A percentile compares a stretch with the other conserved stretches of the same genome.
These are phyloP conservation scores for Neurospora cerealis DNA, from an alignment of 495 filamentous ascomycete genomes.

Conservation along the genomic window DNA sequence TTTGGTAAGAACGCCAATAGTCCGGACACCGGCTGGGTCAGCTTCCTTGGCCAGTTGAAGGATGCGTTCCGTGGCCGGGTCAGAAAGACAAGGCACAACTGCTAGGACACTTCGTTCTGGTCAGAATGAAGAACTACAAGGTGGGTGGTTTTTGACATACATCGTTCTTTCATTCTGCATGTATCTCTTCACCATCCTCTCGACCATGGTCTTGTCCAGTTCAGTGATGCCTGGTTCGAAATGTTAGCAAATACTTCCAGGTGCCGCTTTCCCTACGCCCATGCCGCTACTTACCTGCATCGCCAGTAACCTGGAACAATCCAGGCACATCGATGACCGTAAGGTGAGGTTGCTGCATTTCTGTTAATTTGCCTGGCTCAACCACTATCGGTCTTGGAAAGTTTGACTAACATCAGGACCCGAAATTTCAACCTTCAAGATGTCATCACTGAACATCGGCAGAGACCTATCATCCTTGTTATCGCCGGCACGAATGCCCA, in stretches of 20 bases:
- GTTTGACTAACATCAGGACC: slow-evolving; percentile 35
- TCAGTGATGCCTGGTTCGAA: slow-evolving; percentile 4
- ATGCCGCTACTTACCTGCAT: not conserved
- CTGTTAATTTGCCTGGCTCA: no score
- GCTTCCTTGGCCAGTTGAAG: slow-evolving; percentile 38
- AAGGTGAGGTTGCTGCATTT: slow-evolving; percentile 3
- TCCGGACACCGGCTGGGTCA: slow-evolving; percentile 40
- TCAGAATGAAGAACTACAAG: not conserved
- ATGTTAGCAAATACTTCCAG: no score
- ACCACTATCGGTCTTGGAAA: no score
- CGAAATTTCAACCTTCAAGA: slow-evolving; percentile 51
- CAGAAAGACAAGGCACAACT: slow-evolving; percentile 46
- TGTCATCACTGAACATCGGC: slow-evolving; percentile 45
- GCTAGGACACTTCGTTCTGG: slow-evolving; percentile 29
- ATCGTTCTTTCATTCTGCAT: slow-evolving; percentile 15
- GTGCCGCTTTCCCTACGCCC: not conserved
- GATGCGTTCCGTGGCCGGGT: slow-evolving; percentile 52
- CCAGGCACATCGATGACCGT: slow-evolving; percentile 18
- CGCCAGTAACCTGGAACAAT: slow-evolving; percentile 8
- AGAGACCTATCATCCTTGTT: slow-evolving; percentile 19
- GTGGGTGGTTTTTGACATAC: slow-evolving; percentile 1
- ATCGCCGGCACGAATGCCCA: slow-evolving; percentile 30
- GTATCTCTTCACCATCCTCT: slow-evolving; percentile 8
- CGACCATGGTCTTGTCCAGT: slow-evolving; percentile 6
- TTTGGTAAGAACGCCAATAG: slow-evolving; percentile 51